A percentile compares a stretch with the other conserved stretches of the same genome.
phyloP scores from a whole-genome alignment of 805 yeast genomes.

The Torulaspora microellipsoides region DNA sequence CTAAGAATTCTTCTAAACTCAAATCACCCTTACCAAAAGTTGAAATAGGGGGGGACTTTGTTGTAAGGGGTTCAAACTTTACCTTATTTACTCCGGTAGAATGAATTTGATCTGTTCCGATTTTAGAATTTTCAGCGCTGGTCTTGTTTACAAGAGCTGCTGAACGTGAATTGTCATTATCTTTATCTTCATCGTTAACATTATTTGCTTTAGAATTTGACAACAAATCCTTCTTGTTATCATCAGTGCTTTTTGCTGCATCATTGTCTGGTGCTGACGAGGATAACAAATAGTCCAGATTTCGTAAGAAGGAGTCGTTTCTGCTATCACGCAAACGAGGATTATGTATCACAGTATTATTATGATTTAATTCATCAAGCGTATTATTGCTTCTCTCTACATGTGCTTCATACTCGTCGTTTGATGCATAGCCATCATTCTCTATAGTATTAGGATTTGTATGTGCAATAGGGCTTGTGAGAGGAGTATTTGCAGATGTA shows the following conservation, averaged over 20 bases:
- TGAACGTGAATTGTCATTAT: not conserved
- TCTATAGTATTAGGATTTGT: not conserved
- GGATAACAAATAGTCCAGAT: constrained; percentile 36
- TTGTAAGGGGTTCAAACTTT: constrained; percentile 37
- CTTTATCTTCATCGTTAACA: not conserved
- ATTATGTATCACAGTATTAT: constrained; percentile 17
- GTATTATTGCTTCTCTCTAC: constrained; percentile 2
- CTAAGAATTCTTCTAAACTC: constrained; percentile 35
- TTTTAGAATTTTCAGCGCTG: not conserved
- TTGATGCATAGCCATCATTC: not conserved
- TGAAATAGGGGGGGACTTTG: constrained; percentile 44
- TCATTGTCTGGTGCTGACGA: constrained; percentile 8
- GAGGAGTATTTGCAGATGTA: constrained; percentile 8
- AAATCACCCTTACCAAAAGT: constrained; percentile 55
- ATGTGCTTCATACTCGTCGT: constrained; percentile 2
- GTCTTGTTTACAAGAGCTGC: constrained; percentile 3
- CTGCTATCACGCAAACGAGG: constrained; percentile 14
- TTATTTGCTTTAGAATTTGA: not conserved
- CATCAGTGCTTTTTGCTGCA: not conserved
- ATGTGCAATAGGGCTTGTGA: constrained; percentile 4
- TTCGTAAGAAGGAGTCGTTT: constrained; percentile 34
- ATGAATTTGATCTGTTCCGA: not conserved
- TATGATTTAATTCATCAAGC: constrained; percentile 5
- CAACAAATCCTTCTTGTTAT: not conserved
- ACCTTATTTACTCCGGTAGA: constrained; percentile 20